phyloP scores from a whole-genome alignment of 805 yeast genomes.

The Cyberlindnera petersonii region DNA sequence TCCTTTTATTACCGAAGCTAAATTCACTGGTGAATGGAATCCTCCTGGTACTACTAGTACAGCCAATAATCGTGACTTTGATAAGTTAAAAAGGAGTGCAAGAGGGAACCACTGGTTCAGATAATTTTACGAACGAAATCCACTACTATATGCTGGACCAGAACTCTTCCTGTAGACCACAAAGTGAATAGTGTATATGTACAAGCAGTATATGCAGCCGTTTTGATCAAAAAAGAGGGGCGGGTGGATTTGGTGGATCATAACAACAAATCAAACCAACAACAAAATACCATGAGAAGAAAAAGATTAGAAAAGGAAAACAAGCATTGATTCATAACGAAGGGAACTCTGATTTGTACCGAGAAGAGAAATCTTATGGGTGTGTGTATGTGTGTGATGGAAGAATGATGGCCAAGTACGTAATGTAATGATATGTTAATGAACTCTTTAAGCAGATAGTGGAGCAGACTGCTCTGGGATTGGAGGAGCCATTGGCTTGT shows the following conservation, averaged over 20 bases:
- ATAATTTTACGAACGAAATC: neutral
- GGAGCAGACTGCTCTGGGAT: conserved; percentile 38
- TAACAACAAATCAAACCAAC: neutral
- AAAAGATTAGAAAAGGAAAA: neutral
- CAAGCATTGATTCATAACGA: neutral
- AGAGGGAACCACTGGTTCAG: conserved; percentile 19
- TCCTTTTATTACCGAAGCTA: conserved; percentile 74
- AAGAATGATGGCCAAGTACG: too few species aligned
- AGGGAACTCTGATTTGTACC: neutral
- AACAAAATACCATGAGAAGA: neutral
- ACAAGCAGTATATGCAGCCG: neutral
- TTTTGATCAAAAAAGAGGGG: neutral
- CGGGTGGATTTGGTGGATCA: too few species aligned
- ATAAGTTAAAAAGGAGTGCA: conserved; percentile 11
- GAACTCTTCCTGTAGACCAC: neutral
- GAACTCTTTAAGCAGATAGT: conserved; percentile 13
- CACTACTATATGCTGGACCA: too few species aligned
- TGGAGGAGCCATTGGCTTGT: conserved; percentile 65
- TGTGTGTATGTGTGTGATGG: too few species aligned
- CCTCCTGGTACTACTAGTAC: conserved; percentile 41
- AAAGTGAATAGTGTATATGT: conserved; percentile 2
- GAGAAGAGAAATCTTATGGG: too few species aligned
- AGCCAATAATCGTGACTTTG: conserved; percentile 1
- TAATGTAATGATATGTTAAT: neutral
- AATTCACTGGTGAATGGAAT: conserved; percentile 49